Conservation (phyloP, 192 early-diverging fungal genomes). For the Irineochytrium annulatum region DNA sequence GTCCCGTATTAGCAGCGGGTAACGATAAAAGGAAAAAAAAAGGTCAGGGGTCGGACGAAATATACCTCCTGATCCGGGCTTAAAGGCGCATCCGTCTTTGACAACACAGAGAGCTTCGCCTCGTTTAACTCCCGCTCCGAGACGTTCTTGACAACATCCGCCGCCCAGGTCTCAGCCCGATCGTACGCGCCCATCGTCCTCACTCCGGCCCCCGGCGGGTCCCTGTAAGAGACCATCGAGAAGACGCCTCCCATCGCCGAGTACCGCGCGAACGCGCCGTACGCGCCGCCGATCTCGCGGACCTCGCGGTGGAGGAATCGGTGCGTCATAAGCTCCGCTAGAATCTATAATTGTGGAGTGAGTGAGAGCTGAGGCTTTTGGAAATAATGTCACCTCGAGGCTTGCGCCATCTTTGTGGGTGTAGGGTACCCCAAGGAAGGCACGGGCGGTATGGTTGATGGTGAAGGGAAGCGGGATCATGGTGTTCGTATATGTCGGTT, state of each 20-base stretch:
- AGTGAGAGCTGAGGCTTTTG: neutral
- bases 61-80: slow-evolving; percentile 70
- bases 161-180: slow-evolving; percentile 64
- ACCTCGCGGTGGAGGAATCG: slow-evolving; percentile 94
- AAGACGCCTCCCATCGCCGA: slow-evolving; percentile 72
- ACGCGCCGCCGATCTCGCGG: slow-evolving; percentile 94
- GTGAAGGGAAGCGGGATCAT: slow-evolving; percentile 83
- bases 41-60: neutral
- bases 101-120: slow-evolving; percentile 88
- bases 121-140: slow-evolving; percentile 71
- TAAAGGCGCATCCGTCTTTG: slow-evolving; percentile 76
- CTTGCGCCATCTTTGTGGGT: slow-evolving; percentile 74
- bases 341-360: slow-evolving; percentile 31
- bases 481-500: slow-evolving; percentile 49
- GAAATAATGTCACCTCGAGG: slow-evolving; percentile 53
- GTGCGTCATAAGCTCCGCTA: slow-evolving; percentile 79
- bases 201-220: slow-evolving; percentile 63
- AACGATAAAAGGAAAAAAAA: neutral
- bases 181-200: slow-evolving; percentile 71
- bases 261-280: slow-evolving; percentile 84
- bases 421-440: slow-evolving; percentile 77
- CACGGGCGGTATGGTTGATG: slow-evolving; percentile 78
- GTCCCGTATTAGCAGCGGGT: slow-evolving; percentile 1
- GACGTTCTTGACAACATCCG: slow-evolving; percentile 32
- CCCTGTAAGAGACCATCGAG: slow-evolving; percentile 90